phyloP scores from a whole-genome alignment of 2,329 filamentous ascomycete genomes.

The Colletotrichum cuscutae region DNA sequence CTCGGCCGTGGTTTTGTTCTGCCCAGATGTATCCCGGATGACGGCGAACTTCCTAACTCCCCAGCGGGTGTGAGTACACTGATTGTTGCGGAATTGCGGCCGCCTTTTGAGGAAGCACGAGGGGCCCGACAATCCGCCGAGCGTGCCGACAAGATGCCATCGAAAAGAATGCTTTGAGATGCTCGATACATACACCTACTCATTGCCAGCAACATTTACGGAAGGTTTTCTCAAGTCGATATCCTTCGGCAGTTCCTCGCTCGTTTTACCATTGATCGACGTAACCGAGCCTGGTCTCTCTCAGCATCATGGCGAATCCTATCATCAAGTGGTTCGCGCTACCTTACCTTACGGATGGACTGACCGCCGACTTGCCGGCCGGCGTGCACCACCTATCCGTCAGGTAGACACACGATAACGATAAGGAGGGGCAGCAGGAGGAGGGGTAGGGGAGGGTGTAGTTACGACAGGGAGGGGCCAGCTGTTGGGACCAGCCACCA shows the following conservation, averaged over 20 bases:
- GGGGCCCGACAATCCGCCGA: not conserved
- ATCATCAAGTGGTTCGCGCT: not conserved
- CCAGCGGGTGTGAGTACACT: not conserved
- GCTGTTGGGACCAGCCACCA: conserved; percentile 1
- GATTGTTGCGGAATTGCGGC: not conserved
- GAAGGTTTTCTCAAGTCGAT: not conserved
- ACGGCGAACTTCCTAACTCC: not conserved
- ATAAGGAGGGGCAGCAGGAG: not conserved
- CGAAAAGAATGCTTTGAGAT: not conserved
- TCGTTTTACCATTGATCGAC: not conserved
- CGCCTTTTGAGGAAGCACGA: not conserved
- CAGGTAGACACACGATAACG: not conserved
- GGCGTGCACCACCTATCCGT: not conserved
- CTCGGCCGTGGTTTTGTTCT: not conserved
- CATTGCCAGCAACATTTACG: not conserved
- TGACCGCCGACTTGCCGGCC: conserved; percentile 22
- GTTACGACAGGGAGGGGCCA: not conserved
- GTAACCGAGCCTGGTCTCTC: not conserved
- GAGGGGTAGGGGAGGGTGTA: not conserved
- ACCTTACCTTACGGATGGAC: not conserved
- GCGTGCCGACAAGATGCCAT: not conserved
- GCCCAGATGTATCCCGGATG: not conserved
- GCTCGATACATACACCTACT: not conserved
- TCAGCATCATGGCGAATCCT: not conserved
- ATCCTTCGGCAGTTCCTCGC: not conserved